Percentiles rank a stretch among this genome's conserved stretches.
Evolutionary conservation across 2,329 filamentous ascomycete species (phyloP).

Genomic region (Cordyceps sp.): DNA sequence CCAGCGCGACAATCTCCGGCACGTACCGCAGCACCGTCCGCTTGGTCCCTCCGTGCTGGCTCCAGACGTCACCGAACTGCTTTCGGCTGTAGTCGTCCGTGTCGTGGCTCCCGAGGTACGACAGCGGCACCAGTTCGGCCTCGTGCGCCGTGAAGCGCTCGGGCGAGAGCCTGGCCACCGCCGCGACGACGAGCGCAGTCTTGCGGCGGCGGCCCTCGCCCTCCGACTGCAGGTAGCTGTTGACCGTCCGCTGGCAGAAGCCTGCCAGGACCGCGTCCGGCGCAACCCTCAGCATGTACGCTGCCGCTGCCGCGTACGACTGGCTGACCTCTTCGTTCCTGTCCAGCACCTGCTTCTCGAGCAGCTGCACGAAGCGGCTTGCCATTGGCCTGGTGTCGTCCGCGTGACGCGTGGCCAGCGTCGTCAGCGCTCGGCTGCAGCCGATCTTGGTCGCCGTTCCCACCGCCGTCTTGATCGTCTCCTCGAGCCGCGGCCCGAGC

Average conservation of each 20-base stretch:
- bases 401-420: constrained; percentile 65
- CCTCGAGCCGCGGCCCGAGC: constrained; percentile 56
- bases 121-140: constrained; percentile 61
- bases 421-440: constrained; percentile 69
- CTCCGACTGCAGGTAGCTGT: constrained; percentile 68
- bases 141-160: constrained; percentile 75
- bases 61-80: constrained; percentile 75
- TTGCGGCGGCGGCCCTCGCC: constrained; percentile 60
- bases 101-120: constrained; percentile 80
- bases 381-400: constrained; percentile 61
- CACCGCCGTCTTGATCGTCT: constrained; percentile 69
- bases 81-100: constrained; percentile 63
- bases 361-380: constrained; percentile 56
- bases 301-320: constrained; percentile 72
- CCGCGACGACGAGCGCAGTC: constrained; percentile 66
- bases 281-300: constrained; percentile 58
- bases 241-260: constrained; percentile 38
- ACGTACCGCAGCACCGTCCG: constrained; percentile 73
- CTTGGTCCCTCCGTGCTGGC: constrained; percentile 73
- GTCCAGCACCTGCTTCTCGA: constrained; percentile 73
- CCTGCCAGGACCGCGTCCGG: constrained; percentile 29
- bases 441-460: constrained; percentile 91
- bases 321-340: constrained; percentile 87
- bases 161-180: constrained; percentile 71
- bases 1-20: constrained; percentile 59